A percentile compares a stretch with the other conserved stretches of the same genome.
Evolutionary conservation across 2,329 filamentous ascomycete genomes (phyloP).

Genomic region (Alternaria burnsii): DNA sequence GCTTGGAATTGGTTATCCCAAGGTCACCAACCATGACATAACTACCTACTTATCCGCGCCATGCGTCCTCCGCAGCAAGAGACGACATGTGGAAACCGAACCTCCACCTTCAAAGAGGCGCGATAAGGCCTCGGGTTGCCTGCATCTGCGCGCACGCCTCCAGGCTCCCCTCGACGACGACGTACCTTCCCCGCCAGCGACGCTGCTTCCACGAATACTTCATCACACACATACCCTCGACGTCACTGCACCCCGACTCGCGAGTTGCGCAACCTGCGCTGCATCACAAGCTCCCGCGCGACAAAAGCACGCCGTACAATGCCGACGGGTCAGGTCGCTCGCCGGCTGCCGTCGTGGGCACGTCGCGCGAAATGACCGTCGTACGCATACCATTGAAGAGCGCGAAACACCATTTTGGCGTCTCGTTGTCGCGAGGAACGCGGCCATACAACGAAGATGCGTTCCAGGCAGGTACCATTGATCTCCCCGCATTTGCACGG

Average conservation of each 20-base stretch:
- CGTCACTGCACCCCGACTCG: conserved; percentile 89
- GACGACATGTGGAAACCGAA: conserved; percentile 52
- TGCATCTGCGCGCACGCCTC: conserved; percentile 23
- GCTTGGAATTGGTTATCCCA: conserved; percentile 29
- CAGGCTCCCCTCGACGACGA: conserved; percentile 13
- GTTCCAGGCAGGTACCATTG: conserved; percentile 91
- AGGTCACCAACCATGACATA: conserved; percentile 41
- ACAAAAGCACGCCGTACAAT: conserved; percentile 81
- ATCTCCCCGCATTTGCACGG: conserved; percentile 91
- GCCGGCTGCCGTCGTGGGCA: conserved; percentile 49
- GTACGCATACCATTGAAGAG: conserved; percentile 92
- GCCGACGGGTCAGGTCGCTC: conserved; percentile 48
- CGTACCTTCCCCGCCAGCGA: conserved; percentile 29
- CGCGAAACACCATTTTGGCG: conserved; percentile 96
- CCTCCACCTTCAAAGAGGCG: conserved; percentile 38
- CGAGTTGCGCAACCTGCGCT: conserved; percentile 65
- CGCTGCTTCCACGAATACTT: conserved; percentile 91
- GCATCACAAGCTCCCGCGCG: conserved; percentile 86
- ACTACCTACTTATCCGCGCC: conserved; percentile 34
- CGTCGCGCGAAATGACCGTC: conserved; percentile 79
- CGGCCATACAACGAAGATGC: conserved; percentile 92
- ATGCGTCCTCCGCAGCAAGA: conserved; percentile 45
- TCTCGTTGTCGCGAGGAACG: conserved; percentile 78
- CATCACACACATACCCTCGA: conserved; percentile 92
- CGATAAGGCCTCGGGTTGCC: conserved; percentile 31